Base-by-base conservation (phyloP, 2,329 filamentous ascomycete genomes). In the Elsinoe batatas region DNA sequence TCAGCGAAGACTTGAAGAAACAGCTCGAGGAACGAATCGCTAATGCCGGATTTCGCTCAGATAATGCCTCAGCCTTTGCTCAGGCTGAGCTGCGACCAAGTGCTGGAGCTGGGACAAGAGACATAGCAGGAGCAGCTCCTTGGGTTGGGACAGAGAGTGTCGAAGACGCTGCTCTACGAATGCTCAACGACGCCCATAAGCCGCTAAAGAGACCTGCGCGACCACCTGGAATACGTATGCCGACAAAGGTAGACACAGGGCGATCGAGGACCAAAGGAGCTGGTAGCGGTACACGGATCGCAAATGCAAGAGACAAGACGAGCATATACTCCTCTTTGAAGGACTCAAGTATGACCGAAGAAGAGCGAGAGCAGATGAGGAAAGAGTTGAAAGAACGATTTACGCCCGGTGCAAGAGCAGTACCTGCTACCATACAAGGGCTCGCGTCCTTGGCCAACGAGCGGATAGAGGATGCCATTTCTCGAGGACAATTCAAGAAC, bases 401-500 rank as follows among this genome's bases (percentile, higher is more conserved):
- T 63, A 74, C 80, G 13, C 84, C 91, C 0, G 81, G 78, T 1
- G 85, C 83, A 2, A 79, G 89, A 46, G 76, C 82, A 0, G 80
- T 94, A 69, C 88, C 91, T 1, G 85, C 83, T 56, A 83, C 87
- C 0, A 73, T 97, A 1, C 80, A 85, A 33, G 93, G 91, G 0
- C 74, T 98, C 12, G 80, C 85, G 3, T 87, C 87, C 0, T 71
- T 97, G 51, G 93, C 93, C 1, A 96, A 97, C 67, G 85, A 96
- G 71, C 76, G 85, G 18, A 97, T 98, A 58, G 91, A 96, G 68
- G 85, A 96, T 66, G 93, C 93, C 5, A 96, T 97, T 64, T 86
- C 89, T 1, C 77, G 90, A 32, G 93, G 93, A 0, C 87, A 95
- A 67, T 97, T 98, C 72, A 81, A 81, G 67, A 85, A 94, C 62